Evolutionary conservation across 352 stramenopile genomes (phyloP).

Genomic region (Phytophthora multivora): DNA sequence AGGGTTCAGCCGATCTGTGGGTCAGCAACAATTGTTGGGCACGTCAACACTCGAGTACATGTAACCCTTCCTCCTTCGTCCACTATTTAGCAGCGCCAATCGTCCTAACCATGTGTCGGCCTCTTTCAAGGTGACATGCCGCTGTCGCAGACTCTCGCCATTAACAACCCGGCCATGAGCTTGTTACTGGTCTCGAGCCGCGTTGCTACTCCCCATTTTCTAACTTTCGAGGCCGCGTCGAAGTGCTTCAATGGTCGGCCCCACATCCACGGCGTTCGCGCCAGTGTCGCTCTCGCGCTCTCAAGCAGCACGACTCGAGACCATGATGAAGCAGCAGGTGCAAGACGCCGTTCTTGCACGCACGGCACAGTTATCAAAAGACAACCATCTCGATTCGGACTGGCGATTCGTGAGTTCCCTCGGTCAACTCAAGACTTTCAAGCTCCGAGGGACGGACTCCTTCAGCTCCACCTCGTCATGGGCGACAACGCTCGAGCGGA

Average conservation of each 20-base stretch:
- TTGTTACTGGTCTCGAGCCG: conserved; percentile 1
- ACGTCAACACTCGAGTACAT: conserved; percentile 2
- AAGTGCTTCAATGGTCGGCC: conserved; percentile 6
- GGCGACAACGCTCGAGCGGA: conserved; percentile 25
- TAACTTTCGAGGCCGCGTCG: conserved; percentile 21
- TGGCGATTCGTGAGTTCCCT: conserved; percentile 47
- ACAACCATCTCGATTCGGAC: conserved; percentile 37
- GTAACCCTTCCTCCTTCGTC: background rate
- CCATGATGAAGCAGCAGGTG: conserved; percentile 50
- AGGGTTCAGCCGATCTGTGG: background rate
- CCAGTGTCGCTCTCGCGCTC: conserved; percentile 34
- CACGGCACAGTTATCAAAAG: conserved; percentile 14
- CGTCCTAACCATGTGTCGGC: conserved; percentile 18
- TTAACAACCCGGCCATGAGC: background rate
- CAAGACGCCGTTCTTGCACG: conserved; percentile 47
- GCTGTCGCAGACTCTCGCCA: conserved; percentile 19
- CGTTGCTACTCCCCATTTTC: conserved; percentile 14
- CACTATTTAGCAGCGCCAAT: conserved; percentile 2
- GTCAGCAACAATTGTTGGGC: background rate
- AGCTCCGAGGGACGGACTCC: conserved; percentile 33
- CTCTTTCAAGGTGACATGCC: conserved; percentile 20
- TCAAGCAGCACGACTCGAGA: conserved; percentile 36
- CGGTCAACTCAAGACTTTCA: conserved; percentile 50
- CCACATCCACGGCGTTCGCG: conserved; percentile 21
- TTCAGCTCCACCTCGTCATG: conserved; percentile 30